Conservation (phyloP, 805 yeast genomes). For the Scheffersomyces stipitis region DNA sequence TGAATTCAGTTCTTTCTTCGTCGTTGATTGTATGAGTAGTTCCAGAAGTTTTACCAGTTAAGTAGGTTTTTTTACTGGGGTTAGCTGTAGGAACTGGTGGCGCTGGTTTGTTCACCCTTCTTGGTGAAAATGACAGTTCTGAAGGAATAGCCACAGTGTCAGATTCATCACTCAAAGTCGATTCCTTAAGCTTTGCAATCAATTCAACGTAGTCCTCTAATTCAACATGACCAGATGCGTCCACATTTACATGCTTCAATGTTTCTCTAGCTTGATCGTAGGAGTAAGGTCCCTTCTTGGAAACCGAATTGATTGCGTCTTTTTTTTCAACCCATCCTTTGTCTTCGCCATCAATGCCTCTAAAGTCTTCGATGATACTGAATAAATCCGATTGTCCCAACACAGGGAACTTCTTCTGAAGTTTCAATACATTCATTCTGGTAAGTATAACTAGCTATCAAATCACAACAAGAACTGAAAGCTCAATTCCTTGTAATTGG, state of each 20-base stretch:
- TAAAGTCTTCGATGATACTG: constrained; percentile 78
- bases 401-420: constrained; percentile 77
- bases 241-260: constrained; percentile 84
- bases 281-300: constrained; percentile 73
- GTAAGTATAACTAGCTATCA: no score
- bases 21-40: constrained; percentile 96
- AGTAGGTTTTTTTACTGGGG: constrained; percentile 59
- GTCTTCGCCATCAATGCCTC: constrained; percentile 84
- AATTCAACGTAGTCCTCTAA: constrained; percentile 89
- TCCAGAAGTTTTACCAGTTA: constrained; percentile 84
- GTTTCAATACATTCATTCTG: constrained; percentile 43
- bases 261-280: constrained; percentile 95
- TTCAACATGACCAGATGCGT: constrained; percentile 96
- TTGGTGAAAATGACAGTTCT: constrained; percentile 13
- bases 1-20: constrained; percentile 94
- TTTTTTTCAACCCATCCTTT: constrained; percentile 94
- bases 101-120: constrained; percentile 20
- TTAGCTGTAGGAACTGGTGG: constrained; percentile 52
- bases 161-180: constrained; percentile 17
- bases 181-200: constrained; percentile 73
- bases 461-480: no score
- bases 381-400: constrained; percentile 86
- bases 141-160: not conserved
- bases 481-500: no score
- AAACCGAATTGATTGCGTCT: constrained; percentile 79